Conservation (phyloP, 1,284 basidiomycete genomes). For the Cystobasidium sp. region DNA sequence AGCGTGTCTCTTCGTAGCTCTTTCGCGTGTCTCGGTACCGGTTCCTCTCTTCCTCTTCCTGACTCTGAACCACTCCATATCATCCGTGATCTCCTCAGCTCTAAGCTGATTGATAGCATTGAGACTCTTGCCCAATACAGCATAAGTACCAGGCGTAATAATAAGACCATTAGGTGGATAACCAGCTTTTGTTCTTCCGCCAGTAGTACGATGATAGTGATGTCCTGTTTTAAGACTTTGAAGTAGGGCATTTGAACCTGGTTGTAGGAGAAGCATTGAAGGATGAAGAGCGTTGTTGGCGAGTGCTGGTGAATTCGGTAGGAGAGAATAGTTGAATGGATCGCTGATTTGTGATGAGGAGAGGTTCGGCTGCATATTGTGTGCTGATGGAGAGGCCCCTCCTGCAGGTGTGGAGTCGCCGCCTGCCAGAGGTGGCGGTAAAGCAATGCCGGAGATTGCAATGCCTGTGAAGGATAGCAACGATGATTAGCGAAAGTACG, state of each 20-base stretch:
- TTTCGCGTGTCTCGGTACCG: conserved; percentile 24
- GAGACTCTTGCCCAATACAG: conserved; percentile 34
- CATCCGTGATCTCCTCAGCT: conserved; percentile 41
- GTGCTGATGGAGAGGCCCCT: conserved; percentile 9
- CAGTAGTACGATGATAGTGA: conserved; percentile 37
- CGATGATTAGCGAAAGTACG: not conserved
- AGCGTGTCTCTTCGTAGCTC: conserved; percentile 23
- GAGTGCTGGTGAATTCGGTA: conserved; percentile 32
- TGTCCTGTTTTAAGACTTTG: conserved; percentile 31
- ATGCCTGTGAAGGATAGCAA: conserved; percentile 21
- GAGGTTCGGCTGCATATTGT: conserved; percentile 24
- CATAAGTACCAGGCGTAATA: conserved; percentile 42
- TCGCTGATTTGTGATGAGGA: conserved; percentile 37
- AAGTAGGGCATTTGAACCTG: conserved; percentile 26
- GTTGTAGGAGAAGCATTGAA: conserved; percentile 38
- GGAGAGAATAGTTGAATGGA: conserved; percentile 38
- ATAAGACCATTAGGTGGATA: conserved; percentile 40
- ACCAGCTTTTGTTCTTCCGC: conserved; percentile 41
- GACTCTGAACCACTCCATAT: conserved; percentile 35
- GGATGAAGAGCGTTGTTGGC: conserved; percentile 39
- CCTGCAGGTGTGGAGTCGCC: conserved; percentile 20
- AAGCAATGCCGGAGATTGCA: conserved; percentile 35
- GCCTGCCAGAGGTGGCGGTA: conserved; percentile 23
- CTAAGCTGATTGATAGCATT: conserved; percentile 35
- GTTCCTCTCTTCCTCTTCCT: conserved; percentile 27